phyloP scores from a whole-genome alignment of 768 basidiomycete species.

The Rhodotorula graminis region DNA sequence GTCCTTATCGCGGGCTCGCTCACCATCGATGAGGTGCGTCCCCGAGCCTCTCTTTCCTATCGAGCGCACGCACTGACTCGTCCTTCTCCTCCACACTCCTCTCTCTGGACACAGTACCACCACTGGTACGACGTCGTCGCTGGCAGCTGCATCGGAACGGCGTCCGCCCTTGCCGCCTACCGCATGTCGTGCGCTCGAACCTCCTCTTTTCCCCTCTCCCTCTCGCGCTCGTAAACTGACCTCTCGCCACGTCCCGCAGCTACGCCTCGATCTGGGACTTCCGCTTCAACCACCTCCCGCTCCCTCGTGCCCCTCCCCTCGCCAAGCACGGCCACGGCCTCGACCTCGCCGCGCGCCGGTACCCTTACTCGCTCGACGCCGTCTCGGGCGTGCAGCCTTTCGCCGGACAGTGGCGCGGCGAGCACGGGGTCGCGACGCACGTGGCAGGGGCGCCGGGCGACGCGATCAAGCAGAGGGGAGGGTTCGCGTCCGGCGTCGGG shows the following conservation, averaged over 20 bases:
- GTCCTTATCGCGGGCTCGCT: constrained; percentile 57
- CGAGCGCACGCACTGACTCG: too few relatives aligned
- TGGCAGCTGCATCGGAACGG: constrained; percentile 55
- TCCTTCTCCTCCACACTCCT: not conserved
- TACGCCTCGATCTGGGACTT: constrained; percentile 60
- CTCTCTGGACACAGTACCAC: constrained; percentile 47
- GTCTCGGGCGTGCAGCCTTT: not conserved
- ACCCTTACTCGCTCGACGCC: constrained; percentile 7
- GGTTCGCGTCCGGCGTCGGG: not conserved
- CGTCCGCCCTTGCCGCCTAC: constrained; percentile 51
- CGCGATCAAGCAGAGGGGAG: not conserved
- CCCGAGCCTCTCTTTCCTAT: not conserved
- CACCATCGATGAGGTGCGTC: constrained; percentile 54
- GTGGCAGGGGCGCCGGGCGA: constrained; percentile 25
- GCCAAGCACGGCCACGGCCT: not conserved
- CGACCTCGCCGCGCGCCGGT: constrained; percentile 10
- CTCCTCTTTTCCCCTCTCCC: not conserved
- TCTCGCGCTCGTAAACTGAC: not conserved
- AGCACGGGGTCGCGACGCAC: not conserved
- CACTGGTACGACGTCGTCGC: constrained; percentile 60
- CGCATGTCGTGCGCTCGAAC: constrained; percentile 26
- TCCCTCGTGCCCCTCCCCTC: constrained; percentile 46
- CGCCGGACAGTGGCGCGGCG: constrained; percentile 15
- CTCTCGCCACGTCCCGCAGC: constrained; percentile 40
- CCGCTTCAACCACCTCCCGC: constrained; percentile 58